Base-by-base conservation (phyloP, 176 grass and related monocot species). In the Sorghum bicolor region DNA sequence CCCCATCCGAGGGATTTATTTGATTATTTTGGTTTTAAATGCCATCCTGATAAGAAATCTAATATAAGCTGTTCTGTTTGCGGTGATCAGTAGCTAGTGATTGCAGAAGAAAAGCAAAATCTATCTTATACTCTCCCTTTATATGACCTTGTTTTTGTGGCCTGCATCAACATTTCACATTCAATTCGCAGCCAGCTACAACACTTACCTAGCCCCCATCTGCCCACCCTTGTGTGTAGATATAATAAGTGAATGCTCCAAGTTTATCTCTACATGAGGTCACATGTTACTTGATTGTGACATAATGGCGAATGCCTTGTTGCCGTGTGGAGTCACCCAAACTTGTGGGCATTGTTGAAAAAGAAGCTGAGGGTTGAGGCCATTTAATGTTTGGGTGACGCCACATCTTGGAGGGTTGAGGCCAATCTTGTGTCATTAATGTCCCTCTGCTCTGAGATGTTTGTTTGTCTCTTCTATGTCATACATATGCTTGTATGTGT, bases 371-470 rank as follows among this genome's bases (percentile, higher is more conserved):
- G 34, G 34, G 34, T 36, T 36, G 34, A 36, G 34, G 34, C 34
- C 50, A 48, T 71, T 72, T 9, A 25, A 45, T 29, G 20, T 41
- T 40, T 6, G n/a, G 17, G 47, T 9, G 32, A 36, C 5, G 5
- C 34, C 34, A 36, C 34, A 36, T 0, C 57, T 13, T 41, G 68
- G 68, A 38, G 55, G 52, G 53, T 9, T 57, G 53, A 24, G 24
- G 38, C 26, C 32, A 48, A 61, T 38, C 61, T 25, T 28, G 30
- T 73, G 22, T 86, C 58, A 72, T 79, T 66, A 44, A 14, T 86
- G 32, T 11, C 58, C 29, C 28, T 86, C 22, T 64, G 29, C 32
- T 37, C 36, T 80, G 10, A 40, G 30, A 74, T 75, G 8, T 44
- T 67, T 87, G 19, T 64, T 80, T 7, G 10, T 48, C 44, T 16